These are phyloP conservation scores for Candida sp. DNA, from an alignment of 1,139 yeast genomes.

Conservation along the genomic window DNA sequence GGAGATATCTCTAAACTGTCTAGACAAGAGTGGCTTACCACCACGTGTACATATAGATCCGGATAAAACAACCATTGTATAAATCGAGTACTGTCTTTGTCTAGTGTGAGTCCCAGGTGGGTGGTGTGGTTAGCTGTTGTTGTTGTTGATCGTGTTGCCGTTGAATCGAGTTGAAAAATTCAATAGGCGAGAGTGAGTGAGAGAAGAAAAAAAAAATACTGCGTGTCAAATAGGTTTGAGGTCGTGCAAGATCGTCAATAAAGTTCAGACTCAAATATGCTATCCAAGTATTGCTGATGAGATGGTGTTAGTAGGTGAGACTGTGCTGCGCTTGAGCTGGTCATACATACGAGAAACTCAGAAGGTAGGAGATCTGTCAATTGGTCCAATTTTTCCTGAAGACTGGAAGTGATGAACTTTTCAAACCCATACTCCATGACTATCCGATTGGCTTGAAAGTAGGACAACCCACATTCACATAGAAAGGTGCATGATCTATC, in stretches of 20 bases:
- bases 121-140: background rate
- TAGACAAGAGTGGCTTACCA: constrained; percentile 91
- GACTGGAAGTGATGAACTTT: constrained; percentile 6
- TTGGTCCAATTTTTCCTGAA: constrained; percentile 6
- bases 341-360: constrained; percentile 9
- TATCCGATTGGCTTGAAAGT: constrained; percentile 12
- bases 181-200: background rate
- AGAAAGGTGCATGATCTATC: constrained; percentile 7
- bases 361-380: constrained; percentile 8
- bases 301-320: constrained; percentile 7
- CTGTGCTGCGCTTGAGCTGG: background rate
- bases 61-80: constrained; percentile 63
- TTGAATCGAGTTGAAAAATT: constrained; percentile 4
- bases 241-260: constrained; percentile 9
- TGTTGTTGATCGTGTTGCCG: constrained; percentile 5
- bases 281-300: constrained; percentile 7
- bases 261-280: constrained; percentile 6
- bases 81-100: background rate
- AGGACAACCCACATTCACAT: constrained; percentile 14
- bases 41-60: constrained; percentile 96
- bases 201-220: constrained; percentile 3
- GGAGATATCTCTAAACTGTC: constrained; percentile 89
- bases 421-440: constrained; percentile 6
- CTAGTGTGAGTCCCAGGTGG: background rate
- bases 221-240: constrained; percentile 9